Conservation (phyloP, 2,329 filamentous ascomycete species). For the Aciculosporium take region DNA sequence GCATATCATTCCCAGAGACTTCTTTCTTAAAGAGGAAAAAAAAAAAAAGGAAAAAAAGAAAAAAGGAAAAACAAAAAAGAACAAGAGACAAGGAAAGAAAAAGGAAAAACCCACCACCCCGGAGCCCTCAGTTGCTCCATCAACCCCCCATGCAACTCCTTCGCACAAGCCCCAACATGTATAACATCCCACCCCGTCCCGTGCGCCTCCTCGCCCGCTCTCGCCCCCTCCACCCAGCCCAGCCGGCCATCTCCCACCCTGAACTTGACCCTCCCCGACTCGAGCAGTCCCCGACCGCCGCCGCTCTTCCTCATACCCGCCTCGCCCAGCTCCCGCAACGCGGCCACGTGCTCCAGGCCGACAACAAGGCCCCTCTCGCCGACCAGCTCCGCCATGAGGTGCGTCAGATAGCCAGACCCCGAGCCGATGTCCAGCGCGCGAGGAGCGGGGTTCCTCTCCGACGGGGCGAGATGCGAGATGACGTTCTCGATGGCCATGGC, state of each 20-base stretch:
- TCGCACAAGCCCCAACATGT: conserved; percentile 82
- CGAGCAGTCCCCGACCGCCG: conserved; percentile 45
- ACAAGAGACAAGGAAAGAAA: too few species aligned
- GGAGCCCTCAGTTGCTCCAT: conserved; percentile 66
- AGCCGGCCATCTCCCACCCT: conserved; percentile 60
- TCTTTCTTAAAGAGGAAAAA: too few species aligned
- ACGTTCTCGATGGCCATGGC: conserved; percentile 37
- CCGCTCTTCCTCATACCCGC: conserved; percentile 51
- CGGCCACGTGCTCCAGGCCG: conserved; percentile 59
- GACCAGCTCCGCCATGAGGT: conserved; percentile 70
- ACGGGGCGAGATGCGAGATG: conserved; percentile 28
- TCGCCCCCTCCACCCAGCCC: conserved; percentile 37
- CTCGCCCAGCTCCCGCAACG: conserved; percentile 47
- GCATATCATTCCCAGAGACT: too few species aligned
- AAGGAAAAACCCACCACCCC: conserved; percentile 41
- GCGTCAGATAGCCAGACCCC: conserved; percentile 73
- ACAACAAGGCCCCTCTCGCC: conserved; percentile 41
- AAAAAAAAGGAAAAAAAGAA: too few species aligned
- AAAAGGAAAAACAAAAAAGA: too few species aligned
- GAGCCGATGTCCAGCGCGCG: conserved; percentile 61
- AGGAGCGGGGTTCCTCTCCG: conserved; percentile 19
- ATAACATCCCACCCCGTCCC: conserved; percentile 72
- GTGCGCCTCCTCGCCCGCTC: conserved; percentile 31
- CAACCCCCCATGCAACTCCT: conserved; percentile 54
- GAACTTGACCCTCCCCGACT: conserved; percentile 52